A percentile compares a stretch with the other conserved stretches of the same genome.
Conservation (phyloP, 192 early-diverging fungal genomes). For the Mortierella hygrophila region DNA sequence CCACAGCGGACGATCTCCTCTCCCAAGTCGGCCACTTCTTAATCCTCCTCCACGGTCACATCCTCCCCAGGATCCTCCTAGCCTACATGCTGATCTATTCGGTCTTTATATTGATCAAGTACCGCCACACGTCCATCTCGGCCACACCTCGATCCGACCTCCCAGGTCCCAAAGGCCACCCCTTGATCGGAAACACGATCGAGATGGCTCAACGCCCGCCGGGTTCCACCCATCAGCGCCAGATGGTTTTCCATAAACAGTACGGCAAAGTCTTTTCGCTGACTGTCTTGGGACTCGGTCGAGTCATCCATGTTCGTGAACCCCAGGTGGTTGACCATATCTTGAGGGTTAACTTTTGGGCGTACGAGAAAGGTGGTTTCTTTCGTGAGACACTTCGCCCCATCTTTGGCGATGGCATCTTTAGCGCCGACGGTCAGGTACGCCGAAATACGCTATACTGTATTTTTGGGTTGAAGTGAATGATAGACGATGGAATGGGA, state of each 20-base stretch:
- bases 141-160: background rate
- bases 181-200: constrained; percentile 13
- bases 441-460: background rate
- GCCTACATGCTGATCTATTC: background rate
- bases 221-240: constrained; percentile 11
- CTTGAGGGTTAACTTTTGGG: constrained; percentile 37
- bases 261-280: constrained; percentile 28
- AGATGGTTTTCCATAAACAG: constrained; percentile 7
- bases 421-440: constrained; percentile 46
- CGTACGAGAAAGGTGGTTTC: constrained; percentile 31
- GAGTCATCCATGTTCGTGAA: constrained; percentile 22
- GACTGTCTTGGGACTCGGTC: constrained; percentile 21
- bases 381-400: constrained; percentile 15
- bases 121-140: background rate
- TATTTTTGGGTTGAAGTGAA: background rate
- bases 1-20: background rate
- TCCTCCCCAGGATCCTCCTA: background rate
- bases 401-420: constrained; percentile 34
- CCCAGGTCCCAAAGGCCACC: constrained; percentile 6
- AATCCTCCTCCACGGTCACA: background rate
- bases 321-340: constrained; percentile 38
- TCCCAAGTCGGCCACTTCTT: background rate
- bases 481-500: background rate
- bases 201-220: background rate
- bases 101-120: background rate